A percentile compares a stretch with the other conserved stretches of the same genome.
Evolutionary conservation across 2,329 filamentous ascomycete species (phyloP).

Genomic region (Fusarium robinianum): DNA sequence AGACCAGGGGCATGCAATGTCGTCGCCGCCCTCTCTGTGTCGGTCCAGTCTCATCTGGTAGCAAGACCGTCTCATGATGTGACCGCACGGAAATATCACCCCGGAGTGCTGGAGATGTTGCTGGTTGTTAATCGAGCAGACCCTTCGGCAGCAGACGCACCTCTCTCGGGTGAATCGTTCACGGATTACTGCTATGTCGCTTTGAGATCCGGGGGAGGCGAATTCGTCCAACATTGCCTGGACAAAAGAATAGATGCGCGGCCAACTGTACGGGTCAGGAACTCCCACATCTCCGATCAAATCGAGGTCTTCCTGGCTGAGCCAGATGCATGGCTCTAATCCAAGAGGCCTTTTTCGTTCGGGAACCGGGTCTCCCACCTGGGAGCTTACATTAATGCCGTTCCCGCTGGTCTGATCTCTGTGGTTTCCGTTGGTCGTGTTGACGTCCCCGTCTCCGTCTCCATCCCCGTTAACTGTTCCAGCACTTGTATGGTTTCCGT

Average conservation of each 20-base stretch:
- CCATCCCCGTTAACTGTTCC: no score
- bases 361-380: no score
- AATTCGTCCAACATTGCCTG: slow-evolving; percentile 6
- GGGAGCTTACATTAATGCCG: no score
- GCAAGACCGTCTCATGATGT: slow-evolving; percentile 27
- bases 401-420: no score
- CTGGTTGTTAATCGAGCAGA: slow-evolving; percentile 14
- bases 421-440: no score
- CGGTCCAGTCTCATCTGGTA: slow-evolving; percentile 8
- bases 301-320: slow-evolving; percentile 12
- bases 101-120: neutral
- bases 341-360: no score
- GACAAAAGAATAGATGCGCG: no score
- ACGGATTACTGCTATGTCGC: neutral
- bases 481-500: no score
- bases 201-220: neutral
- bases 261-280: slow-evolving; percentile 21
- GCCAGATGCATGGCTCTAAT: slow-evolving; percentile 5
- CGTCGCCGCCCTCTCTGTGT: neutral
- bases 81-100: slow-evolving; percentile 27
- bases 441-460: no score
- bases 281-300: slow-evolving; percentile 20
- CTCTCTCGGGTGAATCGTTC: slow-evolving; percentile 21
- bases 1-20: slow-evolving; percentile 24
- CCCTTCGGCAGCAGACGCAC: slow-evolving; percentile 21